Percentiles rank a stretch among this genome's conserved stretches.
Evolutionary conservation across 202 grass and related monocot genomes (phyloP).

Genomic region (Setaria italica): DNA sequence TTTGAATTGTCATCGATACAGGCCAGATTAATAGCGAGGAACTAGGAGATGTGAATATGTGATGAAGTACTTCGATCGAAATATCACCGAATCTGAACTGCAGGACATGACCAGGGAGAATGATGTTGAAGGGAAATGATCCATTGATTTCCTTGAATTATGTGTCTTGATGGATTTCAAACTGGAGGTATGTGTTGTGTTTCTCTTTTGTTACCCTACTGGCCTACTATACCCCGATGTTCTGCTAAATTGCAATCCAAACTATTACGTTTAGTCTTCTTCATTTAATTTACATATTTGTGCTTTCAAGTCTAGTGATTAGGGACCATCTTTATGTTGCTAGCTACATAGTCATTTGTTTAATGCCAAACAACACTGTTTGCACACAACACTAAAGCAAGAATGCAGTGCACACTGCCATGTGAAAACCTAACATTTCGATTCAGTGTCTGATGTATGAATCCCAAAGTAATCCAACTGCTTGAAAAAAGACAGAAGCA

Average conservation of each 20-base stretch:
- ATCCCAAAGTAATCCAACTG: too few relatives aligned
- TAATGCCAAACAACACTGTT: too few relatives aligned
- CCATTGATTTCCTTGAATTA: conserved; percentile 50
- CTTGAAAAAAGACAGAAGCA: too few relatives aligned
- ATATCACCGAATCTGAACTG: conserved; percentile 42
- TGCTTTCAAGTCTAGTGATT: too few relatives aligned
- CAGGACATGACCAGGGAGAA: conserved; percentile 45
- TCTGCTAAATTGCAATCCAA: background rate
- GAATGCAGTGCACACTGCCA: background rate
- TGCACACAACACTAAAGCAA: too few relatives aligned
- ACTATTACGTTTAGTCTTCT: background rate
- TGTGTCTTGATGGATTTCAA: conserved; percentile 47
- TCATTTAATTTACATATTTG: background rate
- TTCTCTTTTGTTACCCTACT: background rate
- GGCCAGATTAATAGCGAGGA: conserved; percentile 34
- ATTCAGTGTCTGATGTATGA: background rate
- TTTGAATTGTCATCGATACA: conserved; percentile 8
- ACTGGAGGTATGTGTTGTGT: conserved; percentile 15
- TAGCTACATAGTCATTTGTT: too few relatives aligned
- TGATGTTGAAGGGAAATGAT: conserved; percentile 45
- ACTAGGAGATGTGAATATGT: conserved; percentile 22
- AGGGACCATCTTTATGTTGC: too few relatives aligned
- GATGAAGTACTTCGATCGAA: conserved; percentile 36
- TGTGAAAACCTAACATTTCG: background rate
- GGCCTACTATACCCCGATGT: background rate